Evolutionary conservation across 139 green algal genomes (phyloP), one percentile per base, ranked within the genome.

Genomic region (Bryopsis sp.): DNA sequence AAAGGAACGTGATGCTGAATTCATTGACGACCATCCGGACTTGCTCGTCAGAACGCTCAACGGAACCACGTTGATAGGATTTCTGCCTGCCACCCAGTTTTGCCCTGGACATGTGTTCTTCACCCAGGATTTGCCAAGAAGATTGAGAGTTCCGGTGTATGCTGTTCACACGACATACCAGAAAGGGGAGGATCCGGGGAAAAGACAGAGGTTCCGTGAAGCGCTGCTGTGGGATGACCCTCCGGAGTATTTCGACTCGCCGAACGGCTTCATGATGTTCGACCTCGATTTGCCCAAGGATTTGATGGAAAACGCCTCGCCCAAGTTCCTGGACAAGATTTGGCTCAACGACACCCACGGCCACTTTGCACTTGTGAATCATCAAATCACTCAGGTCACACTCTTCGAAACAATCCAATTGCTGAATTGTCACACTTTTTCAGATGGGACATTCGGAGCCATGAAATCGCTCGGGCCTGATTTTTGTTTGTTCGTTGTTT

Each of bases 111-210:
- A 94, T 79, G 93, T 85, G 28, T 92, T 83, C 62, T 95, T 92
- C 54, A 76, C 90, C 47, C 86, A 94, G 80, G 69, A 67, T 39
- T 81, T 95, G 74, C 73, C 79, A 46, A 69, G 89, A 72, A 76
- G 64, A 33, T 57, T 86, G 37, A 69, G 73, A 1, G 61, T 92
- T 35, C 70, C 88, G 48, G 82, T 86, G 1, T 96, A 91, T 73
- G 90, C 90, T 2, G 80, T 90, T 24, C 91, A 97, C 79, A 80
- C 86, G 47, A 97, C 89, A 15, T 97, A 96, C 76, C 85, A 97
- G 75, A 96, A 84, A 72, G 83, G 74, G 3, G 91, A 90, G 63
- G 95, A 85, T 4, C 75, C 85, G 0, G 91, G 91, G 68, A 97
- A 97, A 79, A 75, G 90, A 5, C 79, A 97, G 63, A 79, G 75